Base-by-base conservation (phyloP, 2,329 filamentous ascomycete genomes). In the Talaromyces marneffei region DNA sequence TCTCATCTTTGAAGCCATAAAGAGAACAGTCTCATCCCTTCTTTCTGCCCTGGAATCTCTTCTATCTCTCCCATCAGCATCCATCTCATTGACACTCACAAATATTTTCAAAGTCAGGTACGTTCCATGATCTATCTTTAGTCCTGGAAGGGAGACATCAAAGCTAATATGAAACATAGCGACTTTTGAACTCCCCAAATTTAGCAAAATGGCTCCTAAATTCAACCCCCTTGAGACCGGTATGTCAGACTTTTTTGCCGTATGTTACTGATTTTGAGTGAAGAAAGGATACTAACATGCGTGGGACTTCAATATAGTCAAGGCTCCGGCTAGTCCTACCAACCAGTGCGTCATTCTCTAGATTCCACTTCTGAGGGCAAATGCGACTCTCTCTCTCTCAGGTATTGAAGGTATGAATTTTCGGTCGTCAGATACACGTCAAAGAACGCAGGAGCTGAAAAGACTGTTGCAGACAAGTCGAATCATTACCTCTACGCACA, bases 331-430 rank as follows among this genome's bases (percentile, higher is more conserved):
- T 31, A 27, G 25, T 33, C 29, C 50, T 16, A 40, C 40, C 12
- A 16, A 39, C 42, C 42, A 42, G 25, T 63, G 61, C 35, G 29
- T 60, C 20, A 42, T 63, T 20, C 50, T 63, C 48, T 63, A 63
- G 44, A 42, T 42, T n/a, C 23, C 10, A 18, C 25, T n/a, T 29
- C 33, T 14, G 14, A 20, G 9, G 20, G 52, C 4, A 2, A 14
- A 37, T 23, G 20, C 33, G n/a, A 52, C 18, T 29, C 18, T 35
- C 57, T 14, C 18, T 29, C 18, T 35, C 57, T 14, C 42, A 10
- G 57, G 44, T 33, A 52, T 40, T 33, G n/a, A 25, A 25, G 57
- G 33, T 52, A 39, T 10, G 57, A 4, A 27, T 23, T 18, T 44
- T n/a, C 8, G 20, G 18, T 2, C 12, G 2, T 20, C 14, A 27